Base-by-base conservation (phyloP, 306 rosid species). In the Glycine tomentella region DNA sequence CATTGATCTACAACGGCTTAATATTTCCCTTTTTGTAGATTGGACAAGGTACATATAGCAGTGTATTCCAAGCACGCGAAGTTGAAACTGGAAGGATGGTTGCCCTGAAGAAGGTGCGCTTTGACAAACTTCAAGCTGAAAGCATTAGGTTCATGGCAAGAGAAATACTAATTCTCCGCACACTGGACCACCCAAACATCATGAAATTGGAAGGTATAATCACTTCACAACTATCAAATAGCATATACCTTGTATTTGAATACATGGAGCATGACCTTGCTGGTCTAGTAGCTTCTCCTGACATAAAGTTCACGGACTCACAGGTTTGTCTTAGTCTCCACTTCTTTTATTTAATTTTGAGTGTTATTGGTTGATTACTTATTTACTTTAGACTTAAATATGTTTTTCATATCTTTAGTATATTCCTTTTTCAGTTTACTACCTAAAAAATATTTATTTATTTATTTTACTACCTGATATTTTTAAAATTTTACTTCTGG, bases 181-280 rank as follows among this genome's bases (percentile, higher is more conserved):
- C 94, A 77, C 91, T 96, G 33, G 97, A 96, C 81, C 99, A 96
- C 84, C 99, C 98, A n/a, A 96, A 96, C 88, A 68, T 93, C 86
- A 90, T 96, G 94, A 94, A 90, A 75, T 78, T 96, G 79, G 97
- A 96, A 79, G 99, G 99, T 33, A 56, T 96, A 58, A 89, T 96
- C 57, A 90, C 97, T 45, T 96, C 99, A 50, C 89, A 77, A 52
- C 61, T 88, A 53, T 96, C 99, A 55, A 92, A 63, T 53, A 92
- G 95, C 88, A 86, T 96, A 66, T 96, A 93, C 88, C 95, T 96
- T 71, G 99, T 96, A 5, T 96, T 96, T 67, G 99, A 96, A 58
- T 96, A 96, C 92, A 96, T 96, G 99, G 99, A 96, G 70, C 99
- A 96, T 58, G 99, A 96, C 78, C 98, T 96, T 71, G 93, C 99